Evolutionary conservation across 1,284 basidiomycete genomes (phyloP), one percentile per base, ranked within the genome.

Genomic region (Kwoniella shivajii): DNA sequence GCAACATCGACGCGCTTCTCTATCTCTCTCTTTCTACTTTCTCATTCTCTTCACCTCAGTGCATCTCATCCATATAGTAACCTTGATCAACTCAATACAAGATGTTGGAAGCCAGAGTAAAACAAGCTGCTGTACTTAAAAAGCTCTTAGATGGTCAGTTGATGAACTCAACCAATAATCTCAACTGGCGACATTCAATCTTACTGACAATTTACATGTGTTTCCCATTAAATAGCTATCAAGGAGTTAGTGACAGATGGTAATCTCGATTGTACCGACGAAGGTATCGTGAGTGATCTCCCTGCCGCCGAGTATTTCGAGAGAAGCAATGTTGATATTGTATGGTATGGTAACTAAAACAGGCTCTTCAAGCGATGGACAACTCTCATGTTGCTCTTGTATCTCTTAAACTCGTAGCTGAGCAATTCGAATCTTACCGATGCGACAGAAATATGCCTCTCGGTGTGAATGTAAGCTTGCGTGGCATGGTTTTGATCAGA

Each of bases 381-480:
- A 98, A 97, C 84, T 98, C 95, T 6, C 96, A 99, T 79, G 95
- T 99, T 71, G 96, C 95, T 1, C 88, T 98, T 59, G 95, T 98
- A 36, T 74, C 75, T 18, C 72, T 77, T 48, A 84, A 87, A 61
- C 84, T 97, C 47, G 80, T 86, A 29, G 84, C 85, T 0, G 80
- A 83, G 0, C 90, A 90, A 30, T 97, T 97, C 82, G 86, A 89
- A 72, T 83, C 85, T 54, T 99, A 90, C 80, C 88, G 96, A 66
- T 98, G 95, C 76, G 96, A 99, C 79, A 86, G 93, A 22, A 92
- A 94, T 52, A 92, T 99, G 84, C 91, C 92, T 0, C 84, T 95
- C 7, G 92, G 92, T 63, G 89, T 94, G 68, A 94, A 94, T 79
- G 77, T 79, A 60, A 63, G 78, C 68, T 14, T 18, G 6, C 33